Conservation (phyloP, 179 eudicot species). For the Patellifolia procumbens region DNA sequence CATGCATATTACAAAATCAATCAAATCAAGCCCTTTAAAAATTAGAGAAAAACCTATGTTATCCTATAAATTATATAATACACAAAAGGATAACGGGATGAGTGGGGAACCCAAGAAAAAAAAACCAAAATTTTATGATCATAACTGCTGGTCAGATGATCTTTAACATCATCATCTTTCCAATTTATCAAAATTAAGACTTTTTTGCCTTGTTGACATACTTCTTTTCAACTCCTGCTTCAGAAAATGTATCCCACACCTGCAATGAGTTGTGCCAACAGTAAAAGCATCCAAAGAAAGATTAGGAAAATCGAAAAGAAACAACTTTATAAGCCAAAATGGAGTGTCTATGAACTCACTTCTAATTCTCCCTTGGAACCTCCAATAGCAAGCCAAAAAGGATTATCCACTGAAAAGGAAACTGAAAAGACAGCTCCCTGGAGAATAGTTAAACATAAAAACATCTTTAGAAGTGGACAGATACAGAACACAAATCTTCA, state of each 20-base stretch:
- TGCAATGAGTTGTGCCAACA: slow-evolving; percentile 27
- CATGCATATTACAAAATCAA: background rate
- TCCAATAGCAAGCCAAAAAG: slow-evolving; percentile 77
- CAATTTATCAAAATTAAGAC: background rate
- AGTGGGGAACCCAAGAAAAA: too few relatives aligned
- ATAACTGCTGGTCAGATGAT: background rate
- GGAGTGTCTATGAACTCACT: slow-evolving; percentile 38
- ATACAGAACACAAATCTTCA: background rate
- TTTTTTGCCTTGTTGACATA: slow-evolving; percentile 37
- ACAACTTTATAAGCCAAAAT: background rate
- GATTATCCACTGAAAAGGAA: slow-evolving; percentile 74
- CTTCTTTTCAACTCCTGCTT: slow-evolving; percentile 54
- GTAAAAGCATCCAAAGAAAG: background rate
- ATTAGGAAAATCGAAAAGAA: background rate
- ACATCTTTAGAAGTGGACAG: background rate
- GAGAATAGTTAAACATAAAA: background rate
- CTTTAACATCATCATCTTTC: background rate
- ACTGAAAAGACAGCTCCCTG: slow-evolving; percentile 92
- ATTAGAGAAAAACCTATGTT: background rate
- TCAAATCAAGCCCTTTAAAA: too few relatives aligned
- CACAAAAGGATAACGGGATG: background rate
- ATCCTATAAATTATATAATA: background rate
- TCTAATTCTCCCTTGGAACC: slow-evolving; percentile 85
- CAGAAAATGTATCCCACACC: slow-evolving; percentile 77
- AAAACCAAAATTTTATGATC: slow-evolving; percentile 8